Percentiles rank a stretch among this genome's conserved stretches.
Conservation (phyloP, 2,329 filamentous ascomycete species). For the Lachnellula cervina region DNA sequence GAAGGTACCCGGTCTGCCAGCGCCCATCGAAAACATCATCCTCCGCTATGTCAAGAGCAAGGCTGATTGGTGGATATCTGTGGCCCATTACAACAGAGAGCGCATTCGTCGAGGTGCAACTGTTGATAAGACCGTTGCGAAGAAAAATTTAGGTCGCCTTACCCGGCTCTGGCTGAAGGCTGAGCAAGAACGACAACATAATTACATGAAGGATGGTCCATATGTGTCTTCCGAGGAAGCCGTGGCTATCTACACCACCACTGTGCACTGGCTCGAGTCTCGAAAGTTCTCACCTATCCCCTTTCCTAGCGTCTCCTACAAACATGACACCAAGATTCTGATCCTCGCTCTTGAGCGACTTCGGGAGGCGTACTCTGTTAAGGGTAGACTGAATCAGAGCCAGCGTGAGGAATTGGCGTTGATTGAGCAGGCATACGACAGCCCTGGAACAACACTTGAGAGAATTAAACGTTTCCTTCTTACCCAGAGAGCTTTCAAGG, state of each 20-base stretch:
- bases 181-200: constrained; percentile 97
- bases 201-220: constrained; percentile 98
- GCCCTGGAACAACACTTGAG: constrained; percentile 89
- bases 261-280: constrained; percentile 97
- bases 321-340: constrained; percentile 98
- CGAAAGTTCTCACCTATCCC: constrained; percentile 98
- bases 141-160: constrained; percentile 95
- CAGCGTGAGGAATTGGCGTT: constrained; percentile 94
- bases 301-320: constrained; percentile 98
- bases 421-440: constrained; percentile 98
- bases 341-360: constrained; percentile 91
- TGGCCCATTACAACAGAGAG: constrained; percentile 97
- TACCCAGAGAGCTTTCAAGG: constrained; percentile 97
- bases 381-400: constrained; percentile 92
- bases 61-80: constrained; percentile 99
- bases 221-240: constrained; percentile 98
- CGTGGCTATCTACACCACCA: constrained; percentile 97
- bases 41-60: constrained; percentile 98
- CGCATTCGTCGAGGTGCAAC: constrained; percentile 93
- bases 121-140: constrained; percentile 97
- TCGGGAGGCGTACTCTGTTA: constrained; percentile 94
- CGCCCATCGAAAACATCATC: constrained; percentile 98
- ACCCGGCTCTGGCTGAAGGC: constrained; percentile 96
- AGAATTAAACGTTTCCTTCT: constrained; percentile 96
- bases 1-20: constrained; percentile 95